Evolutionary conservation across 257 asterid genomes (phyloP).

Genomic region (Fraxinus americana): DNA sequence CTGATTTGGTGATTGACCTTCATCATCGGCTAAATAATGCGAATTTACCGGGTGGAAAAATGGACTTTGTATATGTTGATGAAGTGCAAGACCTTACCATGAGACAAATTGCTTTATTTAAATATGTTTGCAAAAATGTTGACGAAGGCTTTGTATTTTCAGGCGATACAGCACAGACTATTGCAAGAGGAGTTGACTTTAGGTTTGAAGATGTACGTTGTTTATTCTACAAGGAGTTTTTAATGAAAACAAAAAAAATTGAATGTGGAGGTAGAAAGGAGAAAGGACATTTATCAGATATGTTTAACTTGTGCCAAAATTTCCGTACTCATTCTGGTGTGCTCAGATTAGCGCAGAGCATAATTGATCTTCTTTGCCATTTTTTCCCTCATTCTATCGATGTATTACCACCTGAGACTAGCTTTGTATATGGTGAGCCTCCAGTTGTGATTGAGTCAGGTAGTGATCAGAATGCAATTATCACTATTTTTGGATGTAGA

Average conservation of each 20-base stretch:
- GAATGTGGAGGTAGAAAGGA: constrained; percentile 32
- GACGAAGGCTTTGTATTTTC: constrained; percentile 71
- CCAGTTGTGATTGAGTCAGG: no score
- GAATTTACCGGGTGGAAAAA: constrained; percentile 46
- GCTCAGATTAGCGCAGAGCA: no score
- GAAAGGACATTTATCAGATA: constrained; percentile 51
- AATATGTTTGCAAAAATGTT: constrained; percentile 55
- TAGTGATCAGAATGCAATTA: no score
- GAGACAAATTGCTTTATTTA: constrained; percentile 66
- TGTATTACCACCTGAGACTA: no score
- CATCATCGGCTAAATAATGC: constrained; percentile 46
- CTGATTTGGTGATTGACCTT: constrained; percentile 65
- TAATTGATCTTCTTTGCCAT: no score
- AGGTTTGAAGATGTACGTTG: constrained; percentile 67
- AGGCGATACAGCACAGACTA: constrained; percentile 80
- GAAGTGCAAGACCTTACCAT: constrained; percentile 77
- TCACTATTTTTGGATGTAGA: no score
- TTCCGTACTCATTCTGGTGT: constrained; percentile 75
- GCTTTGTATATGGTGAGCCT: no score
- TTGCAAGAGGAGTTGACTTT: constrained; percentile 71
- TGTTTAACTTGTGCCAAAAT: constrained; percentile 52
- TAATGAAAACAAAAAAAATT: constrained; percentile 33
- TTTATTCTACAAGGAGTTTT: constrained; percentile 60
- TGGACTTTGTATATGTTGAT: constrained; percentile 74
- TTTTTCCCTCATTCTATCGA: no score